phyloP scores from a whole-genome alignment of 2,329 filamentous ascomycete genomes.

The Plenodomus tracheiphilus region DNA sequence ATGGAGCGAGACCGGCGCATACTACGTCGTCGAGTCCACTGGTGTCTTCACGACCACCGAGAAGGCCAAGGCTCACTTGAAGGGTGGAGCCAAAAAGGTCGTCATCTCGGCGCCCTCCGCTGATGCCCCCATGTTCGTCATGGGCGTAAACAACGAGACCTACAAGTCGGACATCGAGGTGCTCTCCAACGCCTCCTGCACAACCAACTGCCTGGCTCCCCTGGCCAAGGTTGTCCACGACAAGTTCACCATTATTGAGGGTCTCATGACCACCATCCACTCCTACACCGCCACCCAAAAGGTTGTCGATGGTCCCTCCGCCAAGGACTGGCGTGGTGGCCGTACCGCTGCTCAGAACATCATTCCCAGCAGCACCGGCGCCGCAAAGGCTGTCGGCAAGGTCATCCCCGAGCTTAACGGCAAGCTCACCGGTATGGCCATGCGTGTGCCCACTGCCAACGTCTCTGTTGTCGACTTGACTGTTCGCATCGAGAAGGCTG shows the following conservation, averaged over 20 bases:
- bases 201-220: conserved; percentile 99
- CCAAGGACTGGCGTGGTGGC: conserved; percentile 99
- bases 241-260: conserved; percentile 96
- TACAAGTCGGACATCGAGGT: conserved; percentile 91
- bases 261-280: conserved; percentile 99
- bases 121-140: conserved; percentile 99
- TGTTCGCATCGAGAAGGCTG: conserved; percentile 87
- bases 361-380: conserved; percentile 98
- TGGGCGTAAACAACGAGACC: conserved; percentile 95
- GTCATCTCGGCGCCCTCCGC: conserved; percentile 83
- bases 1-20: conserved; percentile 83
- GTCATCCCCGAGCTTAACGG: conserved; percentile 97
- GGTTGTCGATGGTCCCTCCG: conserved; percentile 96
- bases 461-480: conserved; percentile 99
- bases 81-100: conserved; percentile 96
- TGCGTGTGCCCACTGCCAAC: conserved; percentile 98
- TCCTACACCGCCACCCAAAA: conserved; percentile 99
- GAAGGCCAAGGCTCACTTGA: conserved; percentile 91
- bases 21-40: conserved; percentile 96
- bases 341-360: conserved; percentile 99
- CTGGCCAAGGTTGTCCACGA: conserved; percentile 99
- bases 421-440: conserved; percentile 99
- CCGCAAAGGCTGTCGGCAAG: conserved; percentile 99
- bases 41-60: conserved; percentile 99
- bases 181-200: conserved; percentile 99